Percentiles rank a stretch among this genome's conserved stretches.
Evolutionary conservation across 169 alveolate genomes (phyloP).

Genomic region (Theileria equi): DNA sequence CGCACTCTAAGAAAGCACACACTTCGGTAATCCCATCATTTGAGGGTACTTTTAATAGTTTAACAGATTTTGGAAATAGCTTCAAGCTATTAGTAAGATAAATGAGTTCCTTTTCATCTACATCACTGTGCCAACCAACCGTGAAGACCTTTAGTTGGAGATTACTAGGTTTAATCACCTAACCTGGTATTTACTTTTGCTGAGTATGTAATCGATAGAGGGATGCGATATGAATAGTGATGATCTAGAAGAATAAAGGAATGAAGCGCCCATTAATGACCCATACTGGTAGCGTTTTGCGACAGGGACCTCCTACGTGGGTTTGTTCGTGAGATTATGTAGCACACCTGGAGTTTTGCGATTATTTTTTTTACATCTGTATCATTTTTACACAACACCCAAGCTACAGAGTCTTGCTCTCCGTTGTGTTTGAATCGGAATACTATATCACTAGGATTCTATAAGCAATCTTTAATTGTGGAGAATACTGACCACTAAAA

Average conservation of each 20-base stretch:
- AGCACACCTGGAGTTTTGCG: slow-evolving; percentile 64
- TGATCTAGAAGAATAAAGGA: slow-evolving; percentile 70
- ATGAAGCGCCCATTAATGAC: slow-evolving; percentile 69
- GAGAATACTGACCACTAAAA: slow-evolving; percentile 52
- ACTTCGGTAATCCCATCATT: slow-evolving; percentile 56
- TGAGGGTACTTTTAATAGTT: slow-evolving; percentile 38
- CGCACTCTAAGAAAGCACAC: slow-evolving; percentile 73
- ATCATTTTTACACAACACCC: slow-evolving; percentile 66
- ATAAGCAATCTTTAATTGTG: background rate
- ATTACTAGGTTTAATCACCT: background rate
- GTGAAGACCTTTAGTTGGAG: slow-evolving; percentile 62
- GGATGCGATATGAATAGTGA: slow-evolving; percentile 54
- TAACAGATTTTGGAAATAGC: slow-evolving; percentile 70
- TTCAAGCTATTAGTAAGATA: slow-evolving; percentile 68
- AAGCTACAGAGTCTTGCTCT: slow-evolving; percentile 74
- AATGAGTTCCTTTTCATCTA: slow-evolving; percentile 68
- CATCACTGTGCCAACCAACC: slow-evolving; percentile 76
- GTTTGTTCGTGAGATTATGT: background rate
- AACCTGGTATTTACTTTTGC: slow-evolving; percentile 61
- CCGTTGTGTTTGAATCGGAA: slow-evolving; percentile 77
- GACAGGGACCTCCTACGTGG: slow-evolving; percentile 67
- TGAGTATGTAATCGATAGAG: slow-evolving; percentile 43
- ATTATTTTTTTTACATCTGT: slow-evolving; percentile 67
- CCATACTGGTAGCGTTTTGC: slow-evolving; percentile 73
- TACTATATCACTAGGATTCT: slow-evolving; percentile 60